Evolutionary conservation across 2,329 filamentous ascomycete genomes (phyloP).

Genomic region (Beauveria pseudobassiana): DNA sequence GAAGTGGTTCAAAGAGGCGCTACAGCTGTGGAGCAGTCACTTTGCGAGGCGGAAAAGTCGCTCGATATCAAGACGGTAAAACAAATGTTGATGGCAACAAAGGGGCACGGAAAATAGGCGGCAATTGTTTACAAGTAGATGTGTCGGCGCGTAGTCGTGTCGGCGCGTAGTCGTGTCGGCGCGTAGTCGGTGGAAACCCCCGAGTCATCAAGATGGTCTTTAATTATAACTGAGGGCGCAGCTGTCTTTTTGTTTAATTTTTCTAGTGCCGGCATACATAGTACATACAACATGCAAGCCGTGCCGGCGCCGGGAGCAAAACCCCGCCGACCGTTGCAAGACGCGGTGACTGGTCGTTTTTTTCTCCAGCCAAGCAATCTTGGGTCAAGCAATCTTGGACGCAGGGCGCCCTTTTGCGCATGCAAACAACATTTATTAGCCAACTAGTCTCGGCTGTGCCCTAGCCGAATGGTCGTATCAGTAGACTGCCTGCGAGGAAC

Average conservation of each 20-base stretch:
- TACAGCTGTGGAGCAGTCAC: conserved; percentile 26
- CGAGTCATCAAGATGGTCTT: too few relatives aligned
- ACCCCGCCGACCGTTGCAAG: background rate
- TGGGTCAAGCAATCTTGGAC: too few relatives aligned
- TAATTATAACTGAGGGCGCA: too few relatives aligned
- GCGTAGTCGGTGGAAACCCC: too few relatives aligned
- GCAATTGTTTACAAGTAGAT: background rate
- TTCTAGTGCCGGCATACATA: background rate
- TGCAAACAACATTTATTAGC: background rate
- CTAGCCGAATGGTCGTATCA: background rate
- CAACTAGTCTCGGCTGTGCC: background rate
- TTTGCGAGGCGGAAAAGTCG: conserved; percentile 25
- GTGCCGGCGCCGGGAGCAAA: background rate
- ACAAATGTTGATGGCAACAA: conserved; percentile 26
- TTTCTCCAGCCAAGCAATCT: background rate
- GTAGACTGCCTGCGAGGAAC: background rate
- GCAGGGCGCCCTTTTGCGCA: background rate
- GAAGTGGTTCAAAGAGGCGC: conserved; percentile 27
- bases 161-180: background rate
- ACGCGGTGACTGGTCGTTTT: conserved; percentile 1
- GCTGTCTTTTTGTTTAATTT: too few relatives aligned
- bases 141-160: background rate
- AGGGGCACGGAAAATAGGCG: conserved; percentile 19
- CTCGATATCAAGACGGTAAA: conserved; percentile 21
- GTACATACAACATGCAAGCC: background rate